Base-by-base conservation (phyloP, 2,329 filamentous ascomycete species). In the Colletotrichum incanum region DNA sequence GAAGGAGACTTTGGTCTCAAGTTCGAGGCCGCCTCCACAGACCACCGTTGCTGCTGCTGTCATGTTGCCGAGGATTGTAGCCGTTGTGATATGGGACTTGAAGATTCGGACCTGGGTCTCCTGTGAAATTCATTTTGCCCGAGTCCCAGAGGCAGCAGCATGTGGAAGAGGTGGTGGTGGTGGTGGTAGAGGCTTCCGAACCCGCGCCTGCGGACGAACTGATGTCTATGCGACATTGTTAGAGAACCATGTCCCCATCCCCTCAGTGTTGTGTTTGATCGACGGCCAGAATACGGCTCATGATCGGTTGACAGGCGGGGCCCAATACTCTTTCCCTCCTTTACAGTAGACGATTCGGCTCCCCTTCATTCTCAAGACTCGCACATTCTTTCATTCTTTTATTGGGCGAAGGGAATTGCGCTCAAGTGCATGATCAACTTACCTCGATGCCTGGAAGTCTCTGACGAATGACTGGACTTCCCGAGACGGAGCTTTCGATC, bases 201-300 rank as follows among this genome's bases (percentile, higher is more conserved):
- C 41, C 50, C 39, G 65, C 31, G 63, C 28, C 43, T n/a, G 58
- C 5, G 39, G 59, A 49, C 45, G 70, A 65, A 65, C 54, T n/a
- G 39, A 34, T 43, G 43, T 55, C 62, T 61, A 60, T 39, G 23
- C 45, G 20, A 49, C 28, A 37, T 34, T 58, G 52, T 69, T 52
- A 65, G 66, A 56, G 28, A 62, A 52, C 16, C 34, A 39, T 49
- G 49, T n/a, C 37, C 28, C 9, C 52, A 23, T 26, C 5, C 39
- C 20, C n/a, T 62, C 34, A 18, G 47, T 12, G 31, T 18, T 39
- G 43, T 54, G 69, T 72, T 72, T 72, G 65, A 72, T 72, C 69
- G 50, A 34, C 58, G 62, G 18, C 54, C 39, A 31, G n/a, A 16
- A 39, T 50, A 2, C 12, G 11, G 26, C n/a, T 14, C 43, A 1